These are phyloP conservation scores for Chaetomium strumarium DNA, from an alignment of 2,329 filamentous ascomycete genomes.

Conservation along the genomic window DNA sequence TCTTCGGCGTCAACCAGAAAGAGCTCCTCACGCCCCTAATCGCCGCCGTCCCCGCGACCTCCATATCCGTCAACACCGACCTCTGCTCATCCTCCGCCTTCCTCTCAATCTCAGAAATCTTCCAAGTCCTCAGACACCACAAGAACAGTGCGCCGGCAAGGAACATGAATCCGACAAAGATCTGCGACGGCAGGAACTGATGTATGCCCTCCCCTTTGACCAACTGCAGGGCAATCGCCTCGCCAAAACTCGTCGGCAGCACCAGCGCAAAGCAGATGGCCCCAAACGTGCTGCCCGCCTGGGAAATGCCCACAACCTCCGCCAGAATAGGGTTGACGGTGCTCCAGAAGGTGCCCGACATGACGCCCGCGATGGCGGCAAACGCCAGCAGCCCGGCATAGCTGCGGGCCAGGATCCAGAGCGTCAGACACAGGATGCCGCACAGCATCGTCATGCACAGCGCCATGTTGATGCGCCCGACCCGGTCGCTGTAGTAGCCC, in stretches of 20 bases:
- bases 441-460: conserved; percentile 47
- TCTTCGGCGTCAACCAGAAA: conserved; percentile 5
- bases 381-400: conserved; percentile 56
- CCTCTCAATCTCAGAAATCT: conserved; percentile 35
- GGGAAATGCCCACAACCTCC: conserved; percentile 54
- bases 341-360: conserved; percentile 56
- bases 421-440: conserved; percentile 51
- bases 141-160: conserved; percentile 48
- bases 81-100: conserved; percentile 3
- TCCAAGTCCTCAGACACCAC: conserved; percentile 54
- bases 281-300: conserved; percentile 51
- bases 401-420: conserved; percentile 56
- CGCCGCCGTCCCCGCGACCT: background rate
- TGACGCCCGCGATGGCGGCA: conserved; percentile 49
- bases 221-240: conserved; percentile 49
- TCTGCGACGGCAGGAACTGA: conserved; percentile 51
- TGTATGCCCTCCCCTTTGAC: conserved; percentile 33
- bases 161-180: conserved; percentile 59
- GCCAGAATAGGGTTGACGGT: conserved; percentile 53
- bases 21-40: background rate
- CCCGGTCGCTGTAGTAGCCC: conserved; percentile 55
- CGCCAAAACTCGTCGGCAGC: conserved; percentile 44
- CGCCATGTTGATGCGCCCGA: conserved; percentile 59
- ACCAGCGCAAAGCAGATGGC: conserved; percentile 56
- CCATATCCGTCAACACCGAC: background rate